These are phyloP conservation scores for Teratosphaeria zuluensis DNA, from an alignment of 2,329 filamentous ascomycete genomes.

Conservation along the genomic window DNA sequence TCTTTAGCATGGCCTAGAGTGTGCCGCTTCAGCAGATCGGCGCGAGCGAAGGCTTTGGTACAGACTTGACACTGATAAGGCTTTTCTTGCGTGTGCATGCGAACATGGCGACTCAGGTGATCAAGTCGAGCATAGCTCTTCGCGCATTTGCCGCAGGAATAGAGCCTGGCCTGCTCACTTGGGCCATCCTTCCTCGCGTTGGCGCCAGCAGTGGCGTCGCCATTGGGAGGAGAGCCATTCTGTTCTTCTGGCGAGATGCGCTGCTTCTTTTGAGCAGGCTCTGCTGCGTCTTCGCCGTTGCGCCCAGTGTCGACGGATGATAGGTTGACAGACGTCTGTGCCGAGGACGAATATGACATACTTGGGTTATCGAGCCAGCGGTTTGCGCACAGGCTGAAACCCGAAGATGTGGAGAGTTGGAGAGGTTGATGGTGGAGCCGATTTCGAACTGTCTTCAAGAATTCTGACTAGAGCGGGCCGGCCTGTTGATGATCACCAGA, in stretches of 20 bases:
- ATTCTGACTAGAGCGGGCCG: neutral
- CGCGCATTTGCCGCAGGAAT: constrained; percentile 44
- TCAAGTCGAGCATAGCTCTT: constrained; percentile 44
- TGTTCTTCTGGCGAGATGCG: constrained; percentile 7
- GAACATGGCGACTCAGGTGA: constrained; percentile 44
- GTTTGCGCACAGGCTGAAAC: neutral
- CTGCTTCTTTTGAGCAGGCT: constrained; percentile 12
- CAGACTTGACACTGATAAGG: constrained; percentile 38
- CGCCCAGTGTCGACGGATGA: neutral
- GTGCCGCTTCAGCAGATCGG: constrained; percentile 44
- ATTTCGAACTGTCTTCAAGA: neutral
- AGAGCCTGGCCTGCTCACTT: constrained; percentile 19
- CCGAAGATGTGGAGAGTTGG: constrained; percentile 2
- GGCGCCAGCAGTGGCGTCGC: constrained; percentile 1
- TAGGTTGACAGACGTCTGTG: neutral
- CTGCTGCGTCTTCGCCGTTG: constrained; percentile 6
- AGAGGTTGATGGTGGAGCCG: constrained; percentile 2
- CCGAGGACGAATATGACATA: constrained; percentile 5
- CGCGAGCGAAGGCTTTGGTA: constrained; percentile 38
- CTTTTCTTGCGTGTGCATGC: constrained; percentile 38
- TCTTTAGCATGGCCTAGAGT: constrained; percentile 34
- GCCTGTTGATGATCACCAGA: neutral
- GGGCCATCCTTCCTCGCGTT: constrained; percentile 4
- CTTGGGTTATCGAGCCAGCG: neutral
- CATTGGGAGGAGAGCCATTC: constrained; percentile 1